Conservation (phyloP, 805 yeast species). For the Nakazawaea siamensis region DNA sequence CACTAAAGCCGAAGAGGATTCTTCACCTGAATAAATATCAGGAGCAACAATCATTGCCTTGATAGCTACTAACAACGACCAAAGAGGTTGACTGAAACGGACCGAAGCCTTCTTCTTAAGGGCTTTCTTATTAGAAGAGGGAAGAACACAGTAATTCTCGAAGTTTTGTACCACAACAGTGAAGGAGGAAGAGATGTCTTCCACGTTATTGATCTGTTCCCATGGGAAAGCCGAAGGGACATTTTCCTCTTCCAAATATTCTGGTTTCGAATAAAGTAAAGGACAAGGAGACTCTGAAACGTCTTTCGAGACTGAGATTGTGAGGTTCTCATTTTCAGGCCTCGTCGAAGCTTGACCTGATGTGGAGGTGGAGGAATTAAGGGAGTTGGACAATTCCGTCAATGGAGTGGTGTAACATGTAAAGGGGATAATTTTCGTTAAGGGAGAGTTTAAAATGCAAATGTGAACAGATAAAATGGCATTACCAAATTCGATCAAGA, state of each 20-base stretch:
- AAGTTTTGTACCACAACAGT: slow-evolving; percentile 29
- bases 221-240: slow-evolving; percentile 24
- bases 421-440: slow-evolving; percentile 3
- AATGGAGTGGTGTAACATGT: slow-evolving; percentile 7
- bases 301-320: slow-evolving; percentile 3
- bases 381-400: slow-evolving; percentile 3
- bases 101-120: slow-evolving; percentile 7
- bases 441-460: slow-evolving; percentile 5
- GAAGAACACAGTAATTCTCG: slow-evolving; percentile 26
- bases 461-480: slow-evolving; percentile 7
- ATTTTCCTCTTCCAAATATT: background rate
- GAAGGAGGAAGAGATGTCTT: slow-evolving; percentile 26
- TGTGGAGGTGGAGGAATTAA: background rate
- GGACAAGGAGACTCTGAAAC: slow-evolving; percentile 6
- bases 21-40: slow-evolving; percentile 30
- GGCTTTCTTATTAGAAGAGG: slow-evolving; percentile 10
- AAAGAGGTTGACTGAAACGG: slow-evolving; percentile 33
- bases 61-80: slow-evolving; percentile 45
- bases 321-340: background rate
- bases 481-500: slow-evolving; percentile 6
- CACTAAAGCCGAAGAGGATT: slow-evolving; percentile 12
- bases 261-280: background rate
- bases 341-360: background rate
- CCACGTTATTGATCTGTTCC: slow-evolving; percentile 21
- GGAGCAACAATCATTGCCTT: slow-evolving; percentile 39